phyloP scores from a whole-genome alignment of 345 rosid genomes.

The Populus simonii region DNA sequence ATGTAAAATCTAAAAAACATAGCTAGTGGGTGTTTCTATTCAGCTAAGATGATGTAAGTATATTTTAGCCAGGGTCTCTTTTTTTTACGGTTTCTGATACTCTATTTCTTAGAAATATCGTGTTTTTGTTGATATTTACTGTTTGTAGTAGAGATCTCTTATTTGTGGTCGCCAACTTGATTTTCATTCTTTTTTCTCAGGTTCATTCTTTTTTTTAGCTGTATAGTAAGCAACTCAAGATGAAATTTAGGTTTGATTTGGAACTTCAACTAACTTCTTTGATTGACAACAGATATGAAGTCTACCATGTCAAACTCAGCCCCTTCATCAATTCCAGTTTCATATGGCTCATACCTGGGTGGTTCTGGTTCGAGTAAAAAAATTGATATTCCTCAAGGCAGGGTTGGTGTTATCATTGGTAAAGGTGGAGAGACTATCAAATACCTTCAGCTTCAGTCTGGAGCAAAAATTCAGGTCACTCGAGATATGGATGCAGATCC shows the following conservation, averaged over 20 bases:
- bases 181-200: background rate
- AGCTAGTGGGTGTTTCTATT: background rate
- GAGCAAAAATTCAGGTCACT: conserved; percentile 97
- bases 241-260: background rate
- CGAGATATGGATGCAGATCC: conserved; percentile 94
- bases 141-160: background rate
- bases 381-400: conserved; percentile 84
- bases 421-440: conserved; percentile 97
- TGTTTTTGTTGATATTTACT: background rate
- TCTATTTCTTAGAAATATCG: background rate
- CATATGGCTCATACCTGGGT: conserved; percentile 66
- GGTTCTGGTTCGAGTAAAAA: conserved; percentile 70
- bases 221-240: background rate
- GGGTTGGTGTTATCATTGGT: conserved; percentile 98
- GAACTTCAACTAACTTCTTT: background rate
- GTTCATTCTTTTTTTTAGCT: background rate
- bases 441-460: conserved; percentile 88
- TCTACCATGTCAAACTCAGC: conserved; percentile 37
- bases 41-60: background rate
- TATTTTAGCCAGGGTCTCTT: background rate
- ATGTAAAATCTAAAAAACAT: background rate
- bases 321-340: conserved; percentile 54
- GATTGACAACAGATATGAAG: conserved; percentile 49
- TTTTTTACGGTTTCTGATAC: background rate
- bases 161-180: background rate